These are phyloP conservation scores for Suhomyces faveliae DNA, from an alignment of 805 yeast species.

Conservation along the genomic window DNA sequence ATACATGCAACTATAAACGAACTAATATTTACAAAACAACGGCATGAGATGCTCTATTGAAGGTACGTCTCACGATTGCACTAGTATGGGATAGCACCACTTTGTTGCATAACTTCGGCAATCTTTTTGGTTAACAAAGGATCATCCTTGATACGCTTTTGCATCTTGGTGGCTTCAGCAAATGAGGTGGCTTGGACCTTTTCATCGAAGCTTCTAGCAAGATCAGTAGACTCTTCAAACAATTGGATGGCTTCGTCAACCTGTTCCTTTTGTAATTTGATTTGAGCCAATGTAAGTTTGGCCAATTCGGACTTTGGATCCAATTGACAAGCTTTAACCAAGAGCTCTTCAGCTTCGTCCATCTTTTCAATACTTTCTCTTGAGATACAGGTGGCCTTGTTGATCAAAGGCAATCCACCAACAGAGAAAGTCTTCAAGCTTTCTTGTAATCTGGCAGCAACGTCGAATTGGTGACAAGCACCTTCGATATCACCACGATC, in stretches of 20 bases:
- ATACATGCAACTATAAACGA: not conserved
- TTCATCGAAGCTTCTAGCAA: slow-evolving; percentile 84
- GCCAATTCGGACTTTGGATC: slow-evolving; percentile 93
- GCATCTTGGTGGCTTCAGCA: slow-evolving; percentile 91
- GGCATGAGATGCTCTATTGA: not conserved
- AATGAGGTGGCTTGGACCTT: slow-evolving; percentile 86
- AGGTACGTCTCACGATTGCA: not conserved
- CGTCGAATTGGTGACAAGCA: slow-evolving; percentile 82
- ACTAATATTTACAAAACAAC: not conserved
- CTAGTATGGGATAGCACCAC: slow-evolving; percentile 12
- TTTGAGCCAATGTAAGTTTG: slow-evolving; percentile 86
- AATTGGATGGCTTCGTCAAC: slow-evolving; percentile 76
- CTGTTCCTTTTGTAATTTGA: slow-evolving; percentile 78
- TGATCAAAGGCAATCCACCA: slow-evolving; percentile 86
- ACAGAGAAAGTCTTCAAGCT: slow-evolving; percentile 66
- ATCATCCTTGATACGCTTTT: slow-evolving; percentile 71
- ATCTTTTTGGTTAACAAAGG: slow-evolving; percentile 63
- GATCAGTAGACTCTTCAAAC: slow-evolving; percentile 78
- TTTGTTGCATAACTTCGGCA: slow-evolving; percentile 51
- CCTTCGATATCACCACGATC: slow-evolving; percentile 71
- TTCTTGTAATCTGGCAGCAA: slow-evolving; percentile 79
- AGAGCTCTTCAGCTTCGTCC: slow-evolving; percentile 59
- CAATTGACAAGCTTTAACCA: slow-evolving; percentile 71
- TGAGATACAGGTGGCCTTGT: slow-evolving; percentile 76
- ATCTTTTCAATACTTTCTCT: slow-evolving; percentile 49